Evolutionary conservation across 2,329 filamentous ascomycete genomes (phyloP).

Genomic region (Trichoderma afroharzianum): DNA sequence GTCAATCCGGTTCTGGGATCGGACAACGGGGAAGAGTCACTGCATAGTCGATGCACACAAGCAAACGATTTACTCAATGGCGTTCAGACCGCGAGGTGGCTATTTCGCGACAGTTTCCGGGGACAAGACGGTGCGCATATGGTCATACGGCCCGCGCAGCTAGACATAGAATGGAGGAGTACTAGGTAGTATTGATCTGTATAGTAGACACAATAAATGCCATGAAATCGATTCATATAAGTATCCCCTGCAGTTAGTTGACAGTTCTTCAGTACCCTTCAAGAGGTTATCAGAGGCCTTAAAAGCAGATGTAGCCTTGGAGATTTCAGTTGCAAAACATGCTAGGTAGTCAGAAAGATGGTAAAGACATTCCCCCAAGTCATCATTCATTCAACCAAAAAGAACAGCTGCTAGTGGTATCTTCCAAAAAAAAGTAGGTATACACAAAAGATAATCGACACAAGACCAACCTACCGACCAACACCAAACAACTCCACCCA

Average conservation of each 20-base stretch:
- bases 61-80: not conserved
- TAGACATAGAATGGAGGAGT: not conserved
- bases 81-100: not conserved
- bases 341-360: no score
- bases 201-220: no score
- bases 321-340: no score
- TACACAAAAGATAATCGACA: slow-evolving; percentile 3
- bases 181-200: not conserved
- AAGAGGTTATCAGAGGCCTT: no score
- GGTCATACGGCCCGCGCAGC: not conserved
- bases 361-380: not conserved
- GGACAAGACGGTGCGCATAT: not conserved
- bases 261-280: no score
- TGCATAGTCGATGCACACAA: not conserved
- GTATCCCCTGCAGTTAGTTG: no score
- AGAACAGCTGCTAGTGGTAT: slow-evolving; percentile 13
- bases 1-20: not conserved
- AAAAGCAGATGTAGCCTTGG: no score
- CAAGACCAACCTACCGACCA: not conserved
- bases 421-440: not conserved
- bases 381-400: not conserved
- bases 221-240: no score
- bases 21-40: not conserved
- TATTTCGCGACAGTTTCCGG: not conserved
- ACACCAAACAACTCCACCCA: slow-evolving; percentile 24